Percentiles rank a stretch among this genome's conserved stretches.
Evolutionary conservation across 768 basidiomycete genomes (phyloP).

Genomic region (Mycena olivaceomarginata): DNA sequence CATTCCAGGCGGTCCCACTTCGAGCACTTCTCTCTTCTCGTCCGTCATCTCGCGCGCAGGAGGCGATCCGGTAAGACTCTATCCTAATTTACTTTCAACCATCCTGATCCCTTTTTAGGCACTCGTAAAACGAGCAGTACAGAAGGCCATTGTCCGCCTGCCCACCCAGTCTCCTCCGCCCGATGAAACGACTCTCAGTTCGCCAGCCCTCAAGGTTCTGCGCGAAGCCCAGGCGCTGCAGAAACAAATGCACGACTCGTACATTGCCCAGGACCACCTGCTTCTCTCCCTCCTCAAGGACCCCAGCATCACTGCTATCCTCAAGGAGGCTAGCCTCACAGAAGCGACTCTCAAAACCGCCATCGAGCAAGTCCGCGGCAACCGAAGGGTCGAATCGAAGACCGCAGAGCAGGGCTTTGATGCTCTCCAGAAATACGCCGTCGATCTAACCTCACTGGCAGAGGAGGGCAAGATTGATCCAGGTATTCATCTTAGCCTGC

Average conservation of each 20-base stretch:
- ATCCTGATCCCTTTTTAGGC: conserved; percentile 56
- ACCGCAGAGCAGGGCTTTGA: conserved; percentile 96
- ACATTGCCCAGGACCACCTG: conserved; percentile 95
- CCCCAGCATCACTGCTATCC: conserved; percentile 74
- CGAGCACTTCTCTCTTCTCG: conserved; percentile 78
- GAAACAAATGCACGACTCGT: conserved; percentile 92
- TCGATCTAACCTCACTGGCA: conserved; percentile 91
- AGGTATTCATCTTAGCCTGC: conserved; percentile 12
- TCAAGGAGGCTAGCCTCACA: conserved; percentile 87
- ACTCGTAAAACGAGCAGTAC: conserved; percentile 80
- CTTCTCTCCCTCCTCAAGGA: conserved; percentile 91
- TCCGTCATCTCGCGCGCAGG: conserved; percentile 90
- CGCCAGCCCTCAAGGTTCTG: conserved; percentile 76
- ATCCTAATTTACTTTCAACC: background rate
- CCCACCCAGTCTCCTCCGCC: conserved; percentile 92
- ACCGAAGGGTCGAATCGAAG: conserved; percentile 89
- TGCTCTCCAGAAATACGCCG: conserved; percentile 91
- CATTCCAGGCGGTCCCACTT: conserved; percentile 56
- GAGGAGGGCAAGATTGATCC: conserved; percentile 97
- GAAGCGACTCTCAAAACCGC: conserved; percentile 85
- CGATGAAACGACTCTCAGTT: conserved; percentile 82
- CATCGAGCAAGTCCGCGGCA: conserved; percentile 87
- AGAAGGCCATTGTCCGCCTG: conserved; percentile 86
- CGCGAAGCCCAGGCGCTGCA: conserved; percentile 83
- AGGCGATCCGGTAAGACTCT: conserved; percentile 82